Conservation (phyloP, 176 grass and related monocot species). For the Oryza coarctata region DNA sequence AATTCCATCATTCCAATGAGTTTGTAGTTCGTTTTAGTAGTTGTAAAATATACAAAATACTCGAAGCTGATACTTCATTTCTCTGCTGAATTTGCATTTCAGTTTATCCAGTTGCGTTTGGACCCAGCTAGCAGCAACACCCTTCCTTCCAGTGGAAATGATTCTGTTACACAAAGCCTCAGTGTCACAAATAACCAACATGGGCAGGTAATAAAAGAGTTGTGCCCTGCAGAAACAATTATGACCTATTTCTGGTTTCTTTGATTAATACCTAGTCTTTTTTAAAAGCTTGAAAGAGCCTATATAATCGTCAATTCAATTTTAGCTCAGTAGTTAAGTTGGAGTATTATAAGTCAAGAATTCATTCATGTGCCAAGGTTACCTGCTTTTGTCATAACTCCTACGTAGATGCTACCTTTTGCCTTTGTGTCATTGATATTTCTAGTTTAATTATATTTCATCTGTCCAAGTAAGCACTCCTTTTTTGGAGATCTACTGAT, state of each 20-base stretch:
- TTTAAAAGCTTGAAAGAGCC: conserved; percentile 24
- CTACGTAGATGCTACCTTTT: neutral
- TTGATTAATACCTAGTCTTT: neutral
- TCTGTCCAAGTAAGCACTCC: neutral
- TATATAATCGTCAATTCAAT: neutral
- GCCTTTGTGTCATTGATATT: neutral
- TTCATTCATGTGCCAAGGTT: neutral
- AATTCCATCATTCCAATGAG: neutral
- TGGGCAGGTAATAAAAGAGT: conserved; percentile 67
- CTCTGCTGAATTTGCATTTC: conserved; percentile 36
- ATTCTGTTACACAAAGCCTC: conserved; percentile 72
- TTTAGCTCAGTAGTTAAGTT: neutral
- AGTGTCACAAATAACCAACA: conserved; percentile 85
- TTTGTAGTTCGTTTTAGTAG: neutral
- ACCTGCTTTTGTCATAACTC: neutral
- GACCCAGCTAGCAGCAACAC: conserved; percentile 83
- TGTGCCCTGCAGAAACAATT: neutral
- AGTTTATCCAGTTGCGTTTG: conserved; percentile 87
- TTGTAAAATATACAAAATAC: neutral
- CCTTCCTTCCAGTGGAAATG: conserved; percentile 69
- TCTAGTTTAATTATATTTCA: neutral
- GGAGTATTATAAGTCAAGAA: conserved; percentile 23
- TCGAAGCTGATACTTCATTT: neutral
- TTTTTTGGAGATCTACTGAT: neutral
- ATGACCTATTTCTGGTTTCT: conserved; percentile 1